Evolutionary conservation across 805 yeast genomes (phyloP), one percentile per base, ranked within the genome.

Genomic region (Myxozyma sirexii): DNA sequence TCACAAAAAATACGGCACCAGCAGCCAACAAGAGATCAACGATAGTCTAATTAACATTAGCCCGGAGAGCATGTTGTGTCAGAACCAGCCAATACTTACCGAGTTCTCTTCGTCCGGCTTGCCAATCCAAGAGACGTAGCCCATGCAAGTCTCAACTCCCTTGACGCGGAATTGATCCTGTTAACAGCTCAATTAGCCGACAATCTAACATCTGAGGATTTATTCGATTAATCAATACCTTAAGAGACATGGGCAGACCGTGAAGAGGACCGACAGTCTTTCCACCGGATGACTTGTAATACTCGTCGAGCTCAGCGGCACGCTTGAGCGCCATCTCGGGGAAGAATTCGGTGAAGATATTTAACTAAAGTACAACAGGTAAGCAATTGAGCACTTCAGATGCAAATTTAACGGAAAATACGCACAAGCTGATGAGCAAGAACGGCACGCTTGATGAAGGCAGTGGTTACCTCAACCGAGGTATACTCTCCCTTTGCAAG

Each of bases 171-270:
- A 72, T 50, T 77, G 76, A 60, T 81, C 85, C 67, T 61, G 23
- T 12, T 1, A 31, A 27, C 8, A 12, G 24, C 19, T 15, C 19
- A 23, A 26, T 37, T 24, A 48, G 44, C 33, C 23, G 1, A 4
- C n/a, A 10, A 24, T 4, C 19, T n/a, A 24, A 24, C 7, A 19
- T 8, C n/a, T n/a, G n/a, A n/a, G n/a, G n/a, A n/a, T n/a, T n/a
- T n/a, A 13, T 56, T 8, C 1, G 24, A 38, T 13, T 10, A 21
- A 37, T n/a, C 12, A 31, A 10, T 23, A 58, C 64, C 59, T 85
- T 85, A 55, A 85, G 75, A 0, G 87, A 83, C 33, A 85, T 74
- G 1, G 90, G 90, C 31, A 85, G 72, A 1, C 90, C 90, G 66
- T 85, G 89, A 48, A 85, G 76, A 1, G 87, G 85, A 29, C 89